Conservation (phyloP, 2,329 filamentous ascomycete species). For the Bipolaris bicolor region DNA sequence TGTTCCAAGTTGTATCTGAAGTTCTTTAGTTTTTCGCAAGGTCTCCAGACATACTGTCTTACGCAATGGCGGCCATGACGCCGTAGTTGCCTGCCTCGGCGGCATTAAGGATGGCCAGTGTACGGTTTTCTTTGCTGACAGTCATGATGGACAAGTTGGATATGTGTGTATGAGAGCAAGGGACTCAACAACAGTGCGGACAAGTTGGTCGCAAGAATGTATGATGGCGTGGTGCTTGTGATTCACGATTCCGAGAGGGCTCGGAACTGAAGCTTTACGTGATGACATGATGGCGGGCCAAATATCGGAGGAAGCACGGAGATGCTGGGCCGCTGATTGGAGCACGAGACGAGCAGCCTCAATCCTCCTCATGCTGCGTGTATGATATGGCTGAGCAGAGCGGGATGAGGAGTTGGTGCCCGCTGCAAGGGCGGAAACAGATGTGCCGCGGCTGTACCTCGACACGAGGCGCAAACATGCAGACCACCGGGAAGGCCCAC, state of each 20-base stretch:
- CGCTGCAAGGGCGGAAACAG: background rate
- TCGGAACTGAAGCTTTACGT: background rate
- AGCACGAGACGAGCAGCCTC: slow-evolving; percentile 13
- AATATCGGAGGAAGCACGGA: slow-evolving; percentile 7
- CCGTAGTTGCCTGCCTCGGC: slow-evolving; percentile 63
- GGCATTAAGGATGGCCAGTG: slow-evolving; percentile 59
- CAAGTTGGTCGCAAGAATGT: background rate
- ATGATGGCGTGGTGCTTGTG: too few species aligned
- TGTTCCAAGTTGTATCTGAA: slow-evolving; percentile 46
- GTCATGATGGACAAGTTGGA: slow-evolving; percentile 20
- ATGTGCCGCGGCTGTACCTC: slow-evolving; percentile 15
- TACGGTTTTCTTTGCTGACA: slow-evolving; percentile 33
- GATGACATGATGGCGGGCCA: background rate
- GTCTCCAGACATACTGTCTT: slow-evolving; percentile 1
- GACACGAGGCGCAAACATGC: slow-evolving; percentile 27
- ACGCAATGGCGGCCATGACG: slow-evolving; percentile 57
- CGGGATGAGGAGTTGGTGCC: background rate
- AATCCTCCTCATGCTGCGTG: background rate
- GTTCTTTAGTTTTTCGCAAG: slow-evolving; percentile 4
- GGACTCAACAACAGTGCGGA: background rate
- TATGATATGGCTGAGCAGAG: background rate
- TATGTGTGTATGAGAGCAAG: background rate
- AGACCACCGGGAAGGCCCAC: background rate
- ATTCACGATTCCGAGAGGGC: slow-evolving; percentile 7
- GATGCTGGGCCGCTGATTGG: slow-evolving; percentile 10